These are phyloP conservation scores for Pseudozyma tsukubaensis DNA, from an alignment of 1,284 basidiomycete species.

Conservation along the genomic window DNA sequence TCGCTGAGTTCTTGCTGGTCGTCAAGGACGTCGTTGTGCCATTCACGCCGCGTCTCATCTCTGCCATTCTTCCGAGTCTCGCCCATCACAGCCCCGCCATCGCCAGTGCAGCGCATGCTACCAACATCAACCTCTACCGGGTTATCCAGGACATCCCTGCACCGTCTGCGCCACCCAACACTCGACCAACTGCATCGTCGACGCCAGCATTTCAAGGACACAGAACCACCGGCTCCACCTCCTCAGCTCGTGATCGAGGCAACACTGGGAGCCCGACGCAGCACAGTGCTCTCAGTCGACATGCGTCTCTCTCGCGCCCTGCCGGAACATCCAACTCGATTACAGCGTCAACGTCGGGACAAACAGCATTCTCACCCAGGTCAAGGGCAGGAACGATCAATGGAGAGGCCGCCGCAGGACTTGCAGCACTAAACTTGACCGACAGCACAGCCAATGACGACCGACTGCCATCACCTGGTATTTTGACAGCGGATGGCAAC, in stretches of 20 bases:
- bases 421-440: conserved; percentile 19
- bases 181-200: conserved; percentile 64
- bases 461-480: conserved; percentile 11
- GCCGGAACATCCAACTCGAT: conserved; percentile 2
- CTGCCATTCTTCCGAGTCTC: conserved; percentile 91
- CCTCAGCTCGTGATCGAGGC: conserved; percentile 26
- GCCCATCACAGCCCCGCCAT: conserved; percentile 91
- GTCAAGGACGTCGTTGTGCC: conserved; percentile 91
- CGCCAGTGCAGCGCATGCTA: conserved; percentile 83
- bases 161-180: conserved; percentile 73
- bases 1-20: conserved; percentile 89
- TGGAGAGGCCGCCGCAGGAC: conserved; percentile 15
- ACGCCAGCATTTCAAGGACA: conserved; percentile 68
- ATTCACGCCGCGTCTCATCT: conserved; percentile 91
- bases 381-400: conserved; percentile 22
- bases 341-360: background rate
- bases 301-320: conserved; percentile 22
- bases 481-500: background rate
- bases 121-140: conserved; percentile 84
- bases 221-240: conserved; percentile 15
- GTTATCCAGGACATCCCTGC: conserved; percentile 87
- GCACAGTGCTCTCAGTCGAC: conserved; percentile 11
- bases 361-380: conserved; percentile 17
- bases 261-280: conserved; percentile 31
- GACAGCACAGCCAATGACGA: conserved; percentile 23